A percentile compares a stretch with the other conserved stretches of the same genome.
These are phyloP conservation scores for Ramaria sp. DNA, from an alignment of 768 basidiomycete genomes.

Conservation along the genomic window DNA sequence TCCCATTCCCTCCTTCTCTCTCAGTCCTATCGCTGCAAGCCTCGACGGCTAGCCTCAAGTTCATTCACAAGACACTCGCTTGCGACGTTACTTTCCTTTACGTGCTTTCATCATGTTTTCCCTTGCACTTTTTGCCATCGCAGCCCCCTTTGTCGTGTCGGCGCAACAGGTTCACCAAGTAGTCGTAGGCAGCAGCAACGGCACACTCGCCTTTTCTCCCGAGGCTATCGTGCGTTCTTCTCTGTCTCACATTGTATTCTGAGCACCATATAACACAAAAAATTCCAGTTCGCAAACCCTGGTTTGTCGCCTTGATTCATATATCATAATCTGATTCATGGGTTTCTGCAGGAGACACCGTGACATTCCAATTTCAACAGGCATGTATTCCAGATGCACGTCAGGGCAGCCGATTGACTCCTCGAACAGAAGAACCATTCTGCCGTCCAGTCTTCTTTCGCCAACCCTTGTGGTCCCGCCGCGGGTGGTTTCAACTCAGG, in stretches of 20 bases:
- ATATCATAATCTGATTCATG: neutral
- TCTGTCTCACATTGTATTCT: neutral
- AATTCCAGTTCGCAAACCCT: slow-evolving; percentile 29
- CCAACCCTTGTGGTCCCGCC: slow-evolving; percentile 38
- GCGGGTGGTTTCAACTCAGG: slow-evolving; percentile 46
- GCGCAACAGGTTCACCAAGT: slow-evolving; percentile 1
- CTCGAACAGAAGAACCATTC: slow-evolving; percentile 18
- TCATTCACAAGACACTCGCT: neutral
- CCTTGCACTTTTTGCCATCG: neutral
- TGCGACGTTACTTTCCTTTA: neutral
- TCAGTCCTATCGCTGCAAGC: neutral
- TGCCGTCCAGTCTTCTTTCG: slow-evolving; percentile 25
- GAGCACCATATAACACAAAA: neutral
- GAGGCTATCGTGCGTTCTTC: slow-evolving; percentile 16
- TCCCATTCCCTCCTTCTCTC: neutral
- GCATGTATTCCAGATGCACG: neutral
- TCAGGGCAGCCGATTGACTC: neutral
- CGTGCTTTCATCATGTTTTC: neutral
- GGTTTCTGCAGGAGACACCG: neutral
- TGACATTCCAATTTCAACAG: neutral
- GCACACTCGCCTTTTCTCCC: slow-evolving; percentile 11
- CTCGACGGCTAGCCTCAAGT: neutral
- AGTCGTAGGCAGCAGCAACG: slow-evolving; percentile 11
- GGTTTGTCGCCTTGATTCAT: slow-evolving; percentile 18
- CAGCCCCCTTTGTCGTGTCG: neutral